A percentile compares a stretch with the other conserved stretches of the same genome.
Conservation (phyloP, 2,329 filamentous ascomycete genomes). For the Myotisia sp. region DNA sequence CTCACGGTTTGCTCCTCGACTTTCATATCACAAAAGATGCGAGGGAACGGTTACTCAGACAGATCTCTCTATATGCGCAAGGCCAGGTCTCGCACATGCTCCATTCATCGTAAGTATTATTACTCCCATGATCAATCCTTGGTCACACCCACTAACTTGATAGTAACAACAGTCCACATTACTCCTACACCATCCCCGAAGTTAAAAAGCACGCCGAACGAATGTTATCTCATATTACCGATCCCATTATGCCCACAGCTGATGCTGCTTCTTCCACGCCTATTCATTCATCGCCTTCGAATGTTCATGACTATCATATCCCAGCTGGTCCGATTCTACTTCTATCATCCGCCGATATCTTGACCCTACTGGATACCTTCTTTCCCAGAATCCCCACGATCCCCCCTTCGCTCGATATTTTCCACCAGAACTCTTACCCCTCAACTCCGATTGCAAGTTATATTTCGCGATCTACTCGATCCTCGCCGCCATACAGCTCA, state of each 20-base stretch:
- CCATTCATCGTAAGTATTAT: slow-evolving; percentile 49
- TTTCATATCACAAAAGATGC: slow-evolving; percentile 88
- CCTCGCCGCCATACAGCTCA: slow-evolving; percentile 17
- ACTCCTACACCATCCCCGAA: slow-evolving; percentile 21
- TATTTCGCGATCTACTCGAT: slow-evolving; percentile 14
- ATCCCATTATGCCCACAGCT: neutral
- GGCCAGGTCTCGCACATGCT: slow-evolving; percentile 65
- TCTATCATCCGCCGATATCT: slow-evolving; percentile 56
- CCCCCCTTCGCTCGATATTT: slow-evolving; percentile 14
- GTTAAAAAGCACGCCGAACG: slow-evolving; percentile 25
- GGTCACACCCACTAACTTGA: slow-evolving; percentile 17
- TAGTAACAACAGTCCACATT: slow-evolving; percentile 34
- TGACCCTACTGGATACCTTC: slow-evolving; percentile 67
- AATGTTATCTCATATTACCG: slow-evolving; percentile 21
- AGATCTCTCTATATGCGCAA: slow-evolving; percentile 67
- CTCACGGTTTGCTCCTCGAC: slow-evolving; percentile 56
- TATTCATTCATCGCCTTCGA: neutral
- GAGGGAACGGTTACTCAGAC: slow-evolving; percentile 56
- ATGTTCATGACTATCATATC: neutral
- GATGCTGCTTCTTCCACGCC: neutral
- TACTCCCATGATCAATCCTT: slow-evolving; percentile 16
- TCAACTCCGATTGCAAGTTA: slow-evolving; percentile 17
- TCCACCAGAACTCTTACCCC: slow-evolving; percentile 16
- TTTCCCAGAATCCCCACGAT: slow-evolving; percentile 42
- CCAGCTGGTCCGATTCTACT: slow-evolving; percentile 5